Evolutionary conservation across 331 rosid genomes (phyloP).

Genomic region (Quercus tomentella): DNA sequence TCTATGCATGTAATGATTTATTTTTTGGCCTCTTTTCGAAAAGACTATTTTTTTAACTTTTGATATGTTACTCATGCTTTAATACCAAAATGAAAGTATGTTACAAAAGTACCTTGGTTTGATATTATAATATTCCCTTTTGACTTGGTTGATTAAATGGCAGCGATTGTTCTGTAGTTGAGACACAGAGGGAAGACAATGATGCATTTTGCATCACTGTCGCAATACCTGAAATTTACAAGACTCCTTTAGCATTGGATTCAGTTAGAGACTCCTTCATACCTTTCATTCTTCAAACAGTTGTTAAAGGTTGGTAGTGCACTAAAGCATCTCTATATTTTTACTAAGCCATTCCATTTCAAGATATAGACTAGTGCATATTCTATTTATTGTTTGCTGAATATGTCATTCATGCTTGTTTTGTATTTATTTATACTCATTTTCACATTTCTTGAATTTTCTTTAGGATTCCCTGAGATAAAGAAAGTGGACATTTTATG

Average conservation of each 20-base stretch:
- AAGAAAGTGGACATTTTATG: constrained; percentile 72
- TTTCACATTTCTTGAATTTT: constrained; percentile 16
- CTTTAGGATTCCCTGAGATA: constrained; percentile 75
- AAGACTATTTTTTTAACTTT: no score
- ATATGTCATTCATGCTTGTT: neutral
- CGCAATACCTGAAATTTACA: constrained; percentile 39
- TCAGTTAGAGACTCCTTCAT: constrained; percentile 46
- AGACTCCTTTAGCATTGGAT: constrained; percentile 42
- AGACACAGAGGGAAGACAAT: constrained; percentile 20
- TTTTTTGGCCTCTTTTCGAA: neutral
- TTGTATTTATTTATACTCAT: constrained; percentile 4
- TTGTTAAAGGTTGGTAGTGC: constrained; percentile 63
- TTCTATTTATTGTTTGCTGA: neutral
- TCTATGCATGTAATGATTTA: neutral
- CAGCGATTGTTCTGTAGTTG: constrained; percentile 50
- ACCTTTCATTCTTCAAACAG: constrained; percentile 61
- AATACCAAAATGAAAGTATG: neutral
- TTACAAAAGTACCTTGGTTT: neutral
- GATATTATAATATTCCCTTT: neutral
- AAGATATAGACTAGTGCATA: neutral
- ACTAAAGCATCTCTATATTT: neutral
- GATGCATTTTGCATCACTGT: constrained; percentile 56
- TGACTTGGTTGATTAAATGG: constrained; percentile 38
- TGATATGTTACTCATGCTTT: neutral
- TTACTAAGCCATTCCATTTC: neutral